Conservation (phyloP, 2,329 filamentous ascomycete species). For the Sporothrix luriei region DNA sequence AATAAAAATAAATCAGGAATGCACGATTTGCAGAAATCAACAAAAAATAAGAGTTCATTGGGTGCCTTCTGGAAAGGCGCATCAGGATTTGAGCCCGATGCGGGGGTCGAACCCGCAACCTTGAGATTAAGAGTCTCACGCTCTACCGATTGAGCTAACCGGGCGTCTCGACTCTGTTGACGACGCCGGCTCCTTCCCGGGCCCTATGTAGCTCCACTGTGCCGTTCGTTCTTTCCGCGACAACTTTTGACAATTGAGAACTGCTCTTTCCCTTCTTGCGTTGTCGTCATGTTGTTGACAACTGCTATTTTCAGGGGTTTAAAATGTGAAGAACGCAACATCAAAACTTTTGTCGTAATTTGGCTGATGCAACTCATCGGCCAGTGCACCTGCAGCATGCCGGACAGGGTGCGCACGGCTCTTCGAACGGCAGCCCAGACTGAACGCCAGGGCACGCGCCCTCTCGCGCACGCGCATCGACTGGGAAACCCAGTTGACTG, state of each 20-base stretch:
- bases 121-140: conserved; percentile 66
- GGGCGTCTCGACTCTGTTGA: conserved; percentile 42
- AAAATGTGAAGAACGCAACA: background rate
- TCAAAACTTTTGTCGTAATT: background rate
- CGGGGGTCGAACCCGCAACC: conserved; percentile 49
- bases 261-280: background rate
- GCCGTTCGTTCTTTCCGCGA: background rate
- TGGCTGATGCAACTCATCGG: conserved; percentile 1
- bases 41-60: conserved; percentile 25
- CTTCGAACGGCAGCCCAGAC: background rate
- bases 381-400: conserved; percentile 20
- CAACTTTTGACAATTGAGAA: background rate
- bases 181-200: background rate
- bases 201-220: background rate
- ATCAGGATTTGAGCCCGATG: conserved; percentile 51
- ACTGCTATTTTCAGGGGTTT: background rate
- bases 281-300: background rate
- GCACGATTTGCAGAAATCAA: background rate
- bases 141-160: conserved; percentile 72
- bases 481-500: background rate
- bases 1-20: background rate
- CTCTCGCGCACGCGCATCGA: background rate
- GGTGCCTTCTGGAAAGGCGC: conserved; percentile 34
- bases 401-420: conserved; percentile 15
- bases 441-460: conserved; percentile 19